These are phyloP conservation scores for Sphagnurus paluster DNA, from an alignment of 1,284 basidiomycete genomes.

Conservation along the genomic window DNA sequence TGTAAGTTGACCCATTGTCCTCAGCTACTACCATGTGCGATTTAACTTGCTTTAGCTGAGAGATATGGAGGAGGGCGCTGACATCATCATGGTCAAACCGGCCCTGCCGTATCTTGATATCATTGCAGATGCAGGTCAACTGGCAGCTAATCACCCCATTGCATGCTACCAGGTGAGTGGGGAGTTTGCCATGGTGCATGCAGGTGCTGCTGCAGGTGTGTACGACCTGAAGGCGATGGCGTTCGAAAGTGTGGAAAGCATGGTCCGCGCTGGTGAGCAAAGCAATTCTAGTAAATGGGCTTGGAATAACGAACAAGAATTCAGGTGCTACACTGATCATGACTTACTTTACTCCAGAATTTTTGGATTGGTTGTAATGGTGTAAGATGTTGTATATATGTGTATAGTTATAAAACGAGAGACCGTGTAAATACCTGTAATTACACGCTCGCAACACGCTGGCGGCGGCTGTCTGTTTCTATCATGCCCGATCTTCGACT, in stretches of 20 bases:
- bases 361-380: constrained; percentile 81
- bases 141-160: constrained; percentile 85
- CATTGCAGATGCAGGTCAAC: constrained; percentile 82
- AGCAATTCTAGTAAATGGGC: constrained; percentile 2
- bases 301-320: constrained; percentile 10
- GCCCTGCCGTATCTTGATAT: constrained; percentile 96
- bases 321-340: constrained; percentile 87
- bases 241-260: constrained; percentile 88
- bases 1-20: constrained; percentile 46
- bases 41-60: constrained; percentile 57
- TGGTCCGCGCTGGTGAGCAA: constrained; percentile 83
- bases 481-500: constrained; percentile 33
- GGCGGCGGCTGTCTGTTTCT: not conserved
- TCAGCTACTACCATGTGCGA: not conserved
- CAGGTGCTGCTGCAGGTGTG: constrained; percentile 90
- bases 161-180: constrained; percentile 98
- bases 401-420: not conserved
- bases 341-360: constrained; percentile 95
- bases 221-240: constrained; percentile 93
- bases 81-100: constrained; percentile 99
- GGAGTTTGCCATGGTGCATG: constrained; percentile 96
- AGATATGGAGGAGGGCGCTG: constrained; percentile 92
- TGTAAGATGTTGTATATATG: not conserved
- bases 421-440: not conserved
- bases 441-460: not conserved